Evolutionary conservation across 331 rosid species (phyloP).

Genomic region (Dryas integrifolia): DNA sequence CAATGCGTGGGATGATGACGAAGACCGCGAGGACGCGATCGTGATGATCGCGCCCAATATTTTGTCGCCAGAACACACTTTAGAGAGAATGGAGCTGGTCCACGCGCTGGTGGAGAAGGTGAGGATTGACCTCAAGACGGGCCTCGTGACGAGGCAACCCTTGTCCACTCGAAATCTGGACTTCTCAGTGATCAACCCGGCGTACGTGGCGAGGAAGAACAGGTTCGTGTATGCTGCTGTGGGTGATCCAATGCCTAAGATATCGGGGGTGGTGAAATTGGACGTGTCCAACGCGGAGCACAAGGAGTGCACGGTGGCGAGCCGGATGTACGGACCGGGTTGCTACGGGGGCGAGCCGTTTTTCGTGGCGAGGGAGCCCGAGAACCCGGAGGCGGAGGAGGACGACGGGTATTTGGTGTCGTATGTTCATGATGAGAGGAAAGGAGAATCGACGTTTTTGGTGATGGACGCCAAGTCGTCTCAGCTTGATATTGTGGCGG

Average conservation of each 20-base stretch:
- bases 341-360: conserved; percentile 87
- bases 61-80: conserved; percentile 64
- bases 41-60: conserved; percentile 77
- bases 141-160: conserved; percentile 55
- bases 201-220: conserved; percentile 44
- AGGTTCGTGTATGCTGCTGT: conserved; percentile 62
- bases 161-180: conserved; percentile 69
- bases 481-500: conserved; percentile 62
- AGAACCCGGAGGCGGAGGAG: conserved; percentile 39
- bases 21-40: conserved; percentile 25
- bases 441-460: conserved; percentile 63
- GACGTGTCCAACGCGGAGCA: conserved; percentile 48
- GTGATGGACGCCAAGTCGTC: conserved; percentile 86
- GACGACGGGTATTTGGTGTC: conserved; percentile 77
- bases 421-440: conserved; percentile 63
- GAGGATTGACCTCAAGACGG: conserved; percentile 50
- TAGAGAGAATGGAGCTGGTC: conserved; percentile 68
- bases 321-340: conserved; percentile 60
- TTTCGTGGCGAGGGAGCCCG: conserved; percentile 57
- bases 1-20: conserved; percentile 91
- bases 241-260: conserved; percentile 89
- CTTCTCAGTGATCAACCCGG: conserved; percentile 56
- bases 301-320: conserved; percentile 51
- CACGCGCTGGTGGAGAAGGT: conserved; percentile 71
- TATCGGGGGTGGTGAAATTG: conserved; percentile 72